Conservation (phyloP, 2,329 filamentous ascomycete species). For the Didymella arachidicola region DNA sequence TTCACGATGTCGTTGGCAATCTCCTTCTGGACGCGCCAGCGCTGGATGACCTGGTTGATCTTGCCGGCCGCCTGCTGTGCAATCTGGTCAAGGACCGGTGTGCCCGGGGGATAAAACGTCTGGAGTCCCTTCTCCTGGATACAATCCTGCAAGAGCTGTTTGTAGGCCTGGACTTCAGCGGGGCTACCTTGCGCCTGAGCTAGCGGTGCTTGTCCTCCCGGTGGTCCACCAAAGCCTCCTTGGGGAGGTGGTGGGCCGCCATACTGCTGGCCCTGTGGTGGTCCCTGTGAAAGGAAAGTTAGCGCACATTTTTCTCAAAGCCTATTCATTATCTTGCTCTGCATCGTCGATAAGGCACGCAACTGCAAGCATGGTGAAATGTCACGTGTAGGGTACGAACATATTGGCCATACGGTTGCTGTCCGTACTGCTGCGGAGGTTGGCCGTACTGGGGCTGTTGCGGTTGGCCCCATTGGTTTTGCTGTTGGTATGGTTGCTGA, state of each 20-base stretch:
- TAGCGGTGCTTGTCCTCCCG: slow-evolving; percentile 42
- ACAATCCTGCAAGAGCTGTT: slow-evolving; percentile 62
- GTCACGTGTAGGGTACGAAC: slow-evolving; percentile 18
- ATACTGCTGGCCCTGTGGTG: slow-evolving; percentile 46
- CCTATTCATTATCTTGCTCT: slow-evolving; percentile 22
- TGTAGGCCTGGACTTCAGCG: slow-evolving; percentile 63
- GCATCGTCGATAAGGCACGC: slow-evolving; percentile 22
- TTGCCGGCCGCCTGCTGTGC: slow-evolving; percentile 59
- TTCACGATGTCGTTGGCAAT: slow-evolving; percentile 70
- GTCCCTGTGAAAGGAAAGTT: slow-evolving; percentile 32
- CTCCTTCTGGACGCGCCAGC: slow-evolving; percentile 66
- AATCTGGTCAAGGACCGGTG: slow-evolving; percentile 60
- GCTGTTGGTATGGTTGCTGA: slow-evolving; percentile 35
- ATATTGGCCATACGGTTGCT: slow-evolving; percentile 46
- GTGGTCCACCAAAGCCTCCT: slow-evolving; percentile 40
- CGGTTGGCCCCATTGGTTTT: slow-evolving; percentile 37
- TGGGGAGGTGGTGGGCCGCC: slow-evolving; percentile 37
- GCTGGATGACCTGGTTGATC: slow-evolving; percentile 63
- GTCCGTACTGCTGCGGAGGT: slow-evolving; percentile 37
- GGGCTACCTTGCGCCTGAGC: slow-evolving; percentile 54
- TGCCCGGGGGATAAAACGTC: slow-evolving; percentile 65
- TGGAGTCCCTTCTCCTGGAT: slow-evolving; percentile 69
- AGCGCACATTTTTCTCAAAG: slow-evolving; percentile 7
- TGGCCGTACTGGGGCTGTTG: slow-evolving; percentile 37
- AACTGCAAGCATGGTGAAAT: background rate